Base-by-base conservation (phyloP, 176 grass and related monocot genomes). In the Hyparrhenia diplandra region DNA sequence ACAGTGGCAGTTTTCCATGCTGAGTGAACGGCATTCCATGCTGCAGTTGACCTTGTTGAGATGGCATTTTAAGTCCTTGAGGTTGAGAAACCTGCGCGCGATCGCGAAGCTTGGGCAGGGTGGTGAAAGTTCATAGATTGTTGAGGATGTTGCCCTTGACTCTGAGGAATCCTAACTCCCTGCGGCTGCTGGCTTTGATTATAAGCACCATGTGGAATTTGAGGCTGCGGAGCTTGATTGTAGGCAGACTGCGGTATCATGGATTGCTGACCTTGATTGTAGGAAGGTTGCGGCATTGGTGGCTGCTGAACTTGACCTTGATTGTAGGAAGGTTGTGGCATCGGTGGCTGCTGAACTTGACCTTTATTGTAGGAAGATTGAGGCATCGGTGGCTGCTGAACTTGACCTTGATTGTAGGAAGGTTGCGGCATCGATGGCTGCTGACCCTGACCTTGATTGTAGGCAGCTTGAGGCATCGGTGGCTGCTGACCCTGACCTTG, bases 111-210 rank as follows among this genome's bases (percentile, higher is more conserved):
- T 52, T 94, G 85, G 20, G 49, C 85, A 39, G 88, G 84, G 25
- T 91, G 88, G 77, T 81, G 64, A 71, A 90, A 82, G 30, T 39
- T 41, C 0, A 46, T 64, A 35, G 85, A 74, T 70, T 94, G 85
- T 36, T 87, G 87, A 68, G 71, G 32, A 14, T 90, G 89, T 49
- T 86, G 88, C 29, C 82, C 47, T 49, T 90, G 90, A 85, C 39
- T 80, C 57, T 74, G 92, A 31, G 87, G 86, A 36, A 55, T 77
- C 47, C 64, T 79, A n/a, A 86, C 73, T 62, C 79, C 83, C 16
- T 77, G 90, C 7, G 45, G 69, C 43, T 89, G 89, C 74, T 89
- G 89, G 46, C 81, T 85, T 84, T 81, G 85, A 66, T 89, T 82
- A 68, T 89, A 91, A n/a, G 82, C 35, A 82, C 69, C 47, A 30